These are phyloP conservation scores for Microsporum audouinii DNA, from an alignment of 2,329 filamentous ascomycete species.

Conservation along the genomic window DNA sequence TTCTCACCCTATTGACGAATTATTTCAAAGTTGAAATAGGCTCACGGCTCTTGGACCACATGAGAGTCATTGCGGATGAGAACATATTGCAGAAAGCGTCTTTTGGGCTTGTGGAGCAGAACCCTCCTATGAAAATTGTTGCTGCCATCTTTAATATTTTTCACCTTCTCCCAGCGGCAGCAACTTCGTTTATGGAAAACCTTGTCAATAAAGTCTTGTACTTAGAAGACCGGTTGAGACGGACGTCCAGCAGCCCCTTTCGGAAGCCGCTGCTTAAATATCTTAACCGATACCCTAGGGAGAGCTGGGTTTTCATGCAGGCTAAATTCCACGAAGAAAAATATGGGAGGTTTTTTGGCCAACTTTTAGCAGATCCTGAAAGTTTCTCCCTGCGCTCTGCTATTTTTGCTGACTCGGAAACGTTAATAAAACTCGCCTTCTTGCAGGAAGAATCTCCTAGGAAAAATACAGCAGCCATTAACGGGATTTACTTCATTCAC, in stretches of 20 bases:
- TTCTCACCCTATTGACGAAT: slow-evolving; percentile 84
- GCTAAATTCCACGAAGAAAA: slow-evolving; percentile 69
- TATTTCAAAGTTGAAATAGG: slow-evolving; percentile 99
- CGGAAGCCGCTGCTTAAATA: slow-evolving; percentile 82
- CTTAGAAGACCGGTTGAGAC: slow-evolving; percentile 69
- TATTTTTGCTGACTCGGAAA: slow-evolving; percentile 60
- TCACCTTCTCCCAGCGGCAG: slow-evolving; percentile 81
- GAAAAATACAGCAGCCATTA: slow-evolving; percentile 68
- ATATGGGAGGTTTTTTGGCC: slow-evolving; percentile 83
- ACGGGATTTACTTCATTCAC: slow-evolving; percentile 74
- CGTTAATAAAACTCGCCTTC: slow-evolving; percentile 53
- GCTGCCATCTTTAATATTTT: slow-evolving; percentile 94
- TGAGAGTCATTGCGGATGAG: slow-evolving; percentile 79
- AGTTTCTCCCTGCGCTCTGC: slow-evolving; percentile 64
- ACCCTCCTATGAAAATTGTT: slow-evolving; percentile 85
- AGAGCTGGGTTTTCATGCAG: slow-evolving; percentile 73
- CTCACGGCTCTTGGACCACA: slow-evolving; percentile 79
- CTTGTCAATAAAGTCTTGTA: slow-evolving; percentile 84
- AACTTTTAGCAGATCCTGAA: slow-evolving; percentile 65
- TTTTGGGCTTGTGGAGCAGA: slow-evolving; percentile 89
- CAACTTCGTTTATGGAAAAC: slow-evolving; percentile 79
- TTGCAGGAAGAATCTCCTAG: slow-evolving; percentile 55
- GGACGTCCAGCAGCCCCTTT: slow-evolving; percentile 87
- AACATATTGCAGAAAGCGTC: slow-evolving; percentile 75
- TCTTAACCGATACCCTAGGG: slow-evolving; percentile 81